Evolutionary conservation across 2,329 filamentous ascomycete genomes (phyloP).

Genomic region (Fusarium mangiferae): DNA sequence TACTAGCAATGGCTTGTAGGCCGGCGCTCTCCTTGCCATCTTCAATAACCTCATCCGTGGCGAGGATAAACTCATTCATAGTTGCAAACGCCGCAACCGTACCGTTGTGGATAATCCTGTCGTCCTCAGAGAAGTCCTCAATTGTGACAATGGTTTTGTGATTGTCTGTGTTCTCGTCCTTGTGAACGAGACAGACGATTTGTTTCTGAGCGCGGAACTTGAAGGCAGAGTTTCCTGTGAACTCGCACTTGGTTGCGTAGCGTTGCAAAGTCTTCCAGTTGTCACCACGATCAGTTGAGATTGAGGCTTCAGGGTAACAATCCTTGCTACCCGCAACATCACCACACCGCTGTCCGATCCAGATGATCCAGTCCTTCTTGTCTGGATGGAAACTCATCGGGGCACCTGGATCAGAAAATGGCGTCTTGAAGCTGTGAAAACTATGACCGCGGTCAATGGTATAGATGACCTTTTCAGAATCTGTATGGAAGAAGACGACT

Average conservation of each 20-base stretch:
- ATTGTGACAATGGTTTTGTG: slow-evolving; percentile 79
- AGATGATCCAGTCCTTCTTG: slow-evolving; percentile 90
- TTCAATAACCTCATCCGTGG: slow-evolving; percentile 72
- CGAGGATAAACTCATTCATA: slow-evolving; percentile 96
- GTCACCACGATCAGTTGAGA: slow-evolving; percentile 82
- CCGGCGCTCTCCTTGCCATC: slow-evolving; percentile 67
- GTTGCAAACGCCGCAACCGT: slow-evolving; percentile 85
- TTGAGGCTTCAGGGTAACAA: slow-evolving; percentile 80
- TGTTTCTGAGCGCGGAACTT: slow-evolving; percentile 63
- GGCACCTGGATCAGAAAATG: slow-evolving; percentile 57
- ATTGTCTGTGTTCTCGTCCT: slow-evolving; percentile 69
- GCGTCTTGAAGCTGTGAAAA: slow-evolving; percentile 79
- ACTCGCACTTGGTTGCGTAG: slow-evolving; percentile 85
- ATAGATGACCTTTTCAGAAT: slow-evolving; percentile 73
- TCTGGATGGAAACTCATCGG: slow-evolving; percentile 84
- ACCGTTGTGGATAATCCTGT: slow-evolving; percentile 63
- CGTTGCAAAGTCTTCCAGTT: slow-evolving; percentile 80
- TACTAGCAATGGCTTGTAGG: slow-evolving; percentile 81
- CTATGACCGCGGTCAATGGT: slow-evolving; percentile 81
- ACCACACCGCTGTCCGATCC: slow-evolving; percentile 81
- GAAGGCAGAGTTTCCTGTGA: slow-evolving; percentile 74
- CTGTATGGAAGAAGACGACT: slow-evolving; percentile 85
- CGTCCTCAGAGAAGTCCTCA: slow-evolving; percentile 78
- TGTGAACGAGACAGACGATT: slow-evolving; percentile 66
- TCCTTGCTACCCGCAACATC: slow-evolving; percentile 57